Conservation (phyloP, 331 rosid species). For the Pyrus hybrid region DNA sequence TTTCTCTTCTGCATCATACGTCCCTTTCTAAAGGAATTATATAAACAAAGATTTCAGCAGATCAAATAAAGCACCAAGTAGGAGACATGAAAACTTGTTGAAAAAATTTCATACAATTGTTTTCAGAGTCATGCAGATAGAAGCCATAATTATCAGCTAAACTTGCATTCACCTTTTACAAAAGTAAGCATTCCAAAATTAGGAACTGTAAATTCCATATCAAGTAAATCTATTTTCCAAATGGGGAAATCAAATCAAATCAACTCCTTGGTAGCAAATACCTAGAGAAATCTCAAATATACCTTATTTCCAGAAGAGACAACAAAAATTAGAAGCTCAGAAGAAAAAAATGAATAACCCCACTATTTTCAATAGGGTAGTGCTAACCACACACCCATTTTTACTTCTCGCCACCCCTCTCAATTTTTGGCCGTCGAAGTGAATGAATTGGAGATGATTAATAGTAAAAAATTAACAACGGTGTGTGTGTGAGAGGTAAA, state of each 20-base stretch:
- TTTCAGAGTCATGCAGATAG: not conserved
- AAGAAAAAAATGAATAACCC: no score
- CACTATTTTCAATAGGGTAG: no score
- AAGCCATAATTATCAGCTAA: not conserved
- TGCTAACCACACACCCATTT: no score
- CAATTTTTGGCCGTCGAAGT: no score
- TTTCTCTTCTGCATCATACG: slow-evolving; percentile 47
- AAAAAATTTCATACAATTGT: not conserved
- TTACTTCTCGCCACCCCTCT: no score
- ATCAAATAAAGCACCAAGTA: not conserved
- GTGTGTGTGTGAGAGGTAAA: no score
- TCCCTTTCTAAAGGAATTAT: slow-evolving; percentile 56
- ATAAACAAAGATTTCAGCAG: not conserved
- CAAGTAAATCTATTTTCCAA: not conserved
- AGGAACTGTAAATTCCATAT: not conserved
- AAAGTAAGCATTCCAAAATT: not conserved
- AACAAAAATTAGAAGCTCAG: no score
- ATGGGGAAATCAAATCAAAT: not conserved
- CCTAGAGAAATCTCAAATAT: not conserved
- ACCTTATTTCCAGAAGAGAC: not conserved
- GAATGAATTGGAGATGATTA: no score
- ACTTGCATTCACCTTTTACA: not conserved
- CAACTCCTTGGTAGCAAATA: not conserved
- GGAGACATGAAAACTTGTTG: not conserved
- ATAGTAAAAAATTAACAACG: no score